Base-by-base conservation (phyloP, 1,284 basidiomycete species). In the Pseudozyma hubeiensis region DNA sequence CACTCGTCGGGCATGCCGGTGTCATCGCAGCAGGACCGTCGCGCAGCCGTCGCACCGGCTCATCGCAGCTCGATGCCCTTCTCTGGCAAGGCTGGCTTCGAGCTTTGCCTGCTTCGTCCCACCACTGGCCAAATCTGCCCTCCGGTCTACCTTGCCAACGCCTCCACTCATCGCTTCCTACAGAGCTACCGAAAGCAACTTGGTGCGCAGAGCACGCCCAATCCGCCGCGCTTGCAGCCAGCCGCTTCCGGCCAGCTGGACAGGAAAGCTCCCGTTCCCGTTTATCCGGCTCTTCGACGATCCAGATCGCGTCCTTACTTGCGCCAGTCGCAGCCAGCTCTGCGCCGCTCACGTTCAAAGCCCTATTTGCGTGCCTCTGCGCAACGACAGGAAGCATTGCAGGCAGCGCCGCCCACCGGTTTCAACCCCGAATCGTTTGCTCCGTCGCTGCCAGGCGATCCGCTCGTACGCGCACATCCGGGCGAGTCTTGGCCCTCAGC, bases 71-170 rank as follows among this genome's bases (percentile, higher is more conserved):
- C 51, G 8, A 40, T 44, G 44, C 51, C 78, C 4, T 78, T 78
- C 55, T 73, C 79, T 24, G 77, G 70, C 51, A 56, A 59, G 19
- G 63, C 77, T 14, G 51, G 64, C 16, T 80, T 80, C 48, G 76
- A 80, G 24, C 64, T 81, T 34, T 48, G 72, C 7, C 54, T 75
- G 33, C 54, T 81, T 13, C 73, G 77, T 3, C 60, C 66, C n/a
- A 65, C 65, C 6, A 7, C 39, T 11, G 62, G 63, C 5, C 54
- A 52, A 11, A 69, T 75, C 19, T 53, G 53, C 19, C 50, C 51
- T 29, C 70, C 75, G 0, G 19, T 79, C 53, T 54, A 73, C 7
- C 52, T 81, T 13, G 75, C 75, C 54, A 72, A 64, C 29, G 72
- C 78, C 17, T 64, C 70, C 14, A 67, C 69, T 2, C 78, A 79